A percentile compares a stretch with the other conserved stretches of the same genome.
Conservation (phyloP, 2,329 filamentous ascomycete species). For the Neopestalotiopsis rosae region DNA sequence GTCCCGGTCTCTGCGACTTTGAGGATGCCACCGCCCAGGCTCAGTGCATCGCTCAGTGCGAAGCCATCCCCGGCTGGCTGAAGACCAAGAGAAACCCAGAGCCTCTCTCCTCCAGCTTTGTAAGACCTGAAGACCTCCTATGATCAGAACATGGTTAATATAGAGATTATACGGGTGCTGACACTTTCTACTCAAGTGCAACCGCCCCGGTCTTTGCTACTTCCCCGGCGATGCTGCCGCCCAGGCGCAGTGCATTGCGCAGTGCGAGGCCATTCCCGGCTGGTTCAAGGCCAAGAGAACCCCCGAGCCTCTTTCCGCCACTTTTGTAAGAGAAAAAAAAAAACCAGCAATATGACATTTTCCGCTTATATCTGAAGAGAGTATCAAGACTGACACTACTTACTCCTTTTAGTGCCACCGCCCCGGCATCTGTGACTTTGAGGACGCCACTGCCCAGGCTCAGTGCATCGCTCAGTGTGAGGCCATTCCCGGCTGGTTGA, state of each 20-base stretch:
- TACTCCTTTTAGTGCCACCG: neutral
- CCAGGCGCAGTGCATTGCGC: slow-evolving; percentile 5
- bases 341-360: too few species aligned
- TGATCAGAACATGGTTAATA: neutral
- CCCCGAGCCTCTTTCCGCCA: neutral
- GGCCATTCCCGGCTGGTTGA: neutral
- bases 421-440: neutral
- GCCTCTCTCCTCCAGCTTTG: neutral
- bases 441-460: neutral
- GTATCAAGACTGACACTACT: neutral
- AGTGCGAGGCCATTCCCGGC: slow-evolving; percentile 9
- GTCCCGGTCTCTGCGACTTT: neutral
- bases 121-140: neutral
- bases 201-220: neutral
- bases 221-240: slow-evolving; percentile 1
- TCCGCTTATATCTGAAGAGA: too few species aligned
- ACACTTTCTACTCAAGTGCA: neutral
- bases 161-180: neutral
- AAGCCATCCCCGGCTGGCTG: slow-evolving; percentile 4
- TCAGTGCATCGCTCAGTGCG: neutral
- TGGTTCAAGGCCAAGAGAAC: slow-evolving; percentile 5
- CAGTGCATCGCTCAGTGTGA: neutral
- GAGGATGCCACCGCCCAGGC: slow-evolving; percentile 8
- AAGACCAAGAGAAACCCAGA: neutral
- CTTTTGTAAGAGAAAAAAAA: neutral